These are phyloP conservation scores for Talaromyces pinophilus DNA, from an alignment of 2,329 filamentous ascomycete species.

Conservation along the genomic window DNA sequence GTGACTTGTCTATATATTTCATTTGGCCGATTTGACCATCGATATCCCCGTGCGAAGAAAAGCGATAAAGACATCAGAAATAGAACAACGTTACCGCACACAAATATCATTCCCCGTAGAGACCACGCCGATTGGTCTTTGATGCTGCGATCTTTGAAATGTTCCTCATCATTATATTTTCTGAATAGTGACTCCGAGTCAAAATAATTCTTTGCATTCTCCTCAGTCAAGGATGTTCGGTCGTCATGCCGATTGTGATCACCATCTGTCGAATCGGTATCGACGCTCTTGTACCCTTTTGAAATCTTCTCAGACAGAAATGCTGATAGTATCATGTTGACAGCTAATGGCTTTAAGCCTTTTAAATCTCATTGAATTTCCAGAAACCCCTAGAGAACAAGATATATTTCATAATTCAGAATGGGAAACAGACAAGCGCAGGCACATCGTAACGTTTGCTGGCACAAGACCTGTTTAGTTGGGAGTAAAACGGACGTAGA, in stretches of 20 bases:
- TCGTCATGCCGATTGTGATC: neutral
- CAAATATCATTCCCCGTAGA: neutral
- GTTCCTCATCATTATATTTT: neutral
- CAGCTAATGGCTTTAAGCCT: neutral
- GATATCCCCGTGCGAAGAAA: neutral
- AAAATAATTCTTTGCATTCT: neutral
- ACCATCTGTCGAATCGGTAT: conserved; percentile 2
- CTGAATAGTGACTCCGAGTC: neutral
- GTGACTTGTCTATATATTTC: conserved; percentile 4
- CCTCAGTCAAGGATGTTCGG: neutral
- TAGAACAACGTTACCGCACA: neutral
- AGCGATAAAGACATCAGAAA: conserved; percentile 4
- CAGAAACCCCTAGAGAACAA: neutral
- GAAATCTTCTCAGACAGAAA: neutral
- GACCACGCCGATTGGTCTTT: neutral
- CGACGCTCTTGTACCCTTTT: neutral
- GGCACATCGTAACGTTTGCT: neutral
- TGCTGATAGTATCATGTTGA: neutral
- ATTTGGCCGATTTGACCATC: neutral
- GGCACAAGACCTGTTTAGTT: neutral
- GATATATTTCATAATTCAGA: neutral
- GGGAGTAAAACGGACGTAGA: neutral
- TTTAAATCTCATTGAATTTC: neutral
- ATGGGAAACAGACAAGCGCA: neutral
- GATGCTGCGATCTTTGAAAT: neutral